A percentile compares a stretch with the other conserved stretches of the same genome.
Conservation (phyloP, 768 basidiomycete genomes). For the Kwoniella europaea region DNA sequence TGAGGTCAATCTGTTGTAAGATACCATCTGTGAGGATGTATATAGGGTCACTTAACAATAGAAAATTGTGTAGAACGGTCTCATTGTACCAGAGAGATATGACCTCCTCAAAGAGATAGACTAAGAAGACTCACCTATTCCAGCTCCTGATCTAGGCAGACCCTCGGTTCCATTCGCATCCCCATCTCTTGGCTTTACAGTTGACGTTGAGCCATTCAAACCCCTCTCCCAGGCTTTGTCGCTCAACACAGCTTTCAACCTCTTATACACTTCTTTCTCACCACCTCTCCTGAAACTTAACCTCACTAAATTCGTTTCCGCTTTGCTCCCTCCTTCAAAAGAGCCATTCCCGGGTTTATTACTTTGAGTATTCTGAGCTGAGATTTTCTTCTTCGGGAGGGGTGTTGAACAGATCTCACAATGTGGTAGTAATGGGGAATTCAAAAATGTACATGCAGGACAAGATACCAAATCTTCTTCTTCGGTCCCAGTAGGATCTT, state of each 20-base stretch:
- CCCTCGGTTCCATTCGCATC: constrained; percentile 2
- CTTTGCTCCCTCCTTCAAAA: not conserved
- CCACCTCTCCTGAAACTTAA: constrained; percentile 92
- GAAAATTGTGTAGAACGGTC: too few relatives aligned
- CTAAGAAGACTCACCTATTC: constrained; percentile 62
- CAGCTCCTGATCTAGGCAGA: constrained; percentile 27
- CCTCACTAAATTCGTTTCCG: constrained; percentile 64
- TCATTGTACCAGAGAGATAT: not conserved
- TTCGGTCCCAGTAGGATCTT: not conserved
- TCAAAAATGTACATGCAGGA: constrained; percentile 88
- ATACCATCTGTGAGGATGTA: constrained; percentile 70
- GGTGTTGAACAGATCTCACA: constrained; percentile 88
- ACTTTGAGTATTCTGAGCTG: not conserved
- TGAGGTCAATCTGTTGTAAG: constrained; percentile 72
- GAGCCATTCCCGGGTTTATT: constrained; percentile 1
- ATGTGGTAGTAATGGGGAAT: constrained; percentile 70
- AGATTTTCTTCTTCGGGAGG: constrained; percentile 58
- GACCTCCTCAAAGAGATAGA: not conserved
- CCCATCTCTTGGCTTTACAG: not conserved
- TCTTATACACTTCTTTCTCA: constrained; percentile 78
- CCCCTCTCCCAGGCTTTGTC: constrained; percentile 76
- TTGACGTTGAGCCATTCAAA: not conserved
- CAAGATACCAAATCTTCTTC: constrained; percentile 66
- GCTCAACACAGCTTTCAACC: constrained; percentile 72
- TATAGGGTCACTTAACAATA: not conserved